Conservation (phyloP, 2,329 filamentous ascomycete species). For the Spiromastix sp. region DNA sequence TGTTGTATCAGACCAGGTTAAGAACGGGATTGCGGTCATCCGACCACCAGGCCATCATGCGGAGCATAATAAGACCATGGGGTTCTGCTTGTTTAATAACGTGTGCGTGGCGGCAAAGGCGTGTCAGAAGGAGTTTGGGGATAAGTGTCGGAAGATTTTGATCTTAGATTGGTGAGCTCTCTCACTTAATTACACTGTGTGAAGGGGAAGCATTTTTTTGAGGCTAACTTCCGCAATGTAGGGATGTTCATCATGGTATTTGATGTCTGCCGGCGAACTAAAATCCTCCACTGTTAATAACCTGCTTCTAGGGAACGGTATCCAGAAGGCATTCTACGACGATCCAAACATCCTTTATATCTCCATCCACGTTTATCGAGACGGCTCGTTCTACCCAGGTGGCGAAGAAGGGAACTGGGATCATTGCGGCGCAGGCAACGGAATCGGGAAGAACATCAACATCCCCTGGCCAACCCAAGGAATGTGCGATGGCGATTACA, state of each 20-base stretch:
- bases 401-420: constrained; percentile 48
- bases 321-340: constrained; percentile 91
- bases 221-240: constrained; percentile 19
- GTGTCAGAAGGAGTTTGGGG: constrained; percentile 71
- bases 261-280: neutral
- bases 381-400: constrained; percentile 75
- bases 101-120: constrained; percentile 85
- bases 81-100: constrained; percentile 97
- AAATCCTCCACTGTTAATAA: constrained; percentile 2
- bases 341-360: constrained; percentile 95
- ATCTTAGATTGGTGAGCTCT: constrained; percentile 78
- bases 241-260: constrained; percentile 57
- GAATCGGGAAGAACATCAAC: constrained; percentile 55
- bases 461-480: constrained; percentile 58
- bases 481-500: constrained; percentile 95
- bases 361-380: constrained; percentile 79
- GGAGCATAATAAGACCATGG: constrained; percentile 74
- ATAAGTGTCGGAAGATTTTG: constrained; percentile 74
- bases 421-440: constrained; percentile 48
- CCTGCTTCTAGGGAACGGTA: constrained; percentile 66
- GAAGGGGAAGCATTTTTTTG: neutral
- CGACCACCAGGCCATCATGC: constrained; percentile 93
- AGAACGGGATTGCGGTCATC: constrained; percentile 93
- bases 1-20: constrained; percentile 72
- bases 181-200: constrained; percentile 4